phyloP scores from a whole-genome alignment of 805 yeast species.

The Jamesozyma gamospora region DNA sequence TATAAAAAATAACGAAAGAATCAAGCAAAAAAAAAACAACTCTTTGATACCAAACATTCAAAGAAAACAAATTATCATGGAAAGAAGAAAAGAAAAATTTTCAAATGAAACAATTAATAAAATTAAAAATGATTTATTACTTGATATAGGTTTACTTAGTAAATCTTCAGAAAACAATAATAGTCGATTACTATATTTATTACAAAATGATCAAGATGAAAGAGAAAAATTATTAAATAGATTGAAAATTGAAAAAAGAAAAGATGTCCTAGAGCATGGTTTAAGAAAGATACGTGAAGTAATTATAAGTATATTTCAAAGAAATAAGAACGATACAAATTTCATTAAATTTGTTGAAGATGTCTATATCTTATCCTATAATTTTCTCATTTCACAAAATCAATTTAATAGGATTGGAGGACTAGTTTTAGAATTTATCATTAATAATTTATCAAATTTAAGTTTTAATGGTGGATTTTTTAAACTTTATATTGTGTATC shows the following conservation, averaged over 20 bases:
- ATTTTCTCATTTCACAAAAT: constrained; percentile 7
- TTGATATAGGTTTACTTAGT: constrained; percentile 45
- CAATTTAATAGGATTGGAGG: constrained; percentile 10
- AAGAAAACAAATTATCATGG: too few relatives aligned
- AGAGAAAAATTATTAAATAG: constrained; percentile 33
- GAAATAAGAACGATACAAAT: constrained; percentile 5
- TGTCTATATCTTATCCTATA: constrained; percentile 14
- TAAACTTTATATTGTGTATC: constrained; percentile 8
- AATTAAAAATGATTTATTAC: constrained; percentile 14
- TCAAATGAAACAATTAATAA: constrained; percentile 16
- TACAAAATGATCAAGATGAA: constrained; percentile 36
- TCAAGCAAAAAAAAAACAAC: too few relatives aligned
- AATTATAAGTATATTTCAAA: constrained; percentile 12
- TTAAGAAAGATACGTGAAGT: constrained; percentile 21
- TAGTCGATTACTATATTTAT: constrained; percentile 17
- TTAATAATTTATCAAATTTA: constrained; percentile 7
- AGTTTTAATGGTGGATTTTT: constrained; percentile 5
- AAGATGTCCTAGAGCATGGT: constrained; percentile 27
- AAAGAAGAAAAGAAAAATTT: constrained; percentile 30
- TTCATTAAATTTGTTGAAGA: constrained; percentile 11
- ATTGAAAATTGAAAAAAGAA: constrained; percentile 22
- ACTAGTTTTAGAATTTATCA: constrained; percentile 11
- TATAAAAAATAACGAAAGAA: too few relatives aligned
- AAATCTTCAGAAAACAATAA: constrained; percentile 51
- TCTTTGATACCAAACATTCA: too few relatives aligned